A percentile compares a stretch with the other conserved stretches of the same genome.
These are phyloP conservation scores for Nitzschia sp. DNA, from an alignment of 108 stramenopile species.

Conservation along the genomic window DNA sequence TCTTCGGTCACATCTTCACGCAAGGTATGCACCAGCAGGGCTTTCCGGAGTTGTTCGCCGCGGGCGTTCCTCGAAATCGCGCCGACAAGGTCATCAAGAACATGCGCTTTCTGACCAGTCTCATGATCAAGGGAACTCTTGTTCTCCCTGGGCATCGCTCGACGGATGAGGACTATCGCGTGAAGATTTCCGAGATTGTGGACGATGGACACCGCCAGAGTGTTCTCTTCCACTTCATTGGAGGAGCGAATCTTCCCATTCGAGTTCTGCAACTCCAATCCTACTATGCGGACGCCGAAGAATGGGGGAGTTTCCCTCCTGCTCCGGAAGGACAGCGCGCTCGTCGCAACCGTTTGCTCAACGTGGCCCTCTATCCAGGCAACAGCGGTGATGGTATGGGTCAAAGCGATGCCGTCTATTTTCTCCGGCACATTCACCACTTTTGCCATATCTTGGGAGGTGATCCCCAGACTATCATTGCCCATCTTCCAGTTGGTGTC, in stretches of 20 bases:
- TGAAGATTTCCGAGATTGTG: neutral
- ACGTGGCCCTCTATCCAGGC: neutral
- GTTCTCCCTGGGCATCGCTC: neutral
- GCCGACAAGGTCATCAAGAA: neutral
- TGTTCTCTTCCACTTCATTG: neutral
- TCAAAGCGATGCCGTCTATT: neutral
- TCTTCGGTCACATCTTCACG: neutral
- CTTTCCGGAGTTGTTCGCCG: neutral
- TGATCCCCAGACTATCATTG: neutral
- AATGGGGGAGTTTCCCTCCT: slow-evolving; percentile 2
- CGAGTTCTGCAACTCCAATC: neutral
- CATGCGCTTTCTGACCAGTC: neutral
- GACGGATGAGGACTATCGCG: slow-evolving; percentile 1
- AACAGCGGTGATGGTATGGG: neutral
- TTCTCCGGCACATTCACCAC: neutral
- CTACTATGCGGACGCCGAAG: neutral
- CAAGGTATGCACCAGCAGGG: neutral
- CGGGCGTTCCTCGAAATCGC: neutral
- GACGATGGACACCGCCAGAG: neutral
- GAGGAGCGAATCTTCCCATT: neutral
- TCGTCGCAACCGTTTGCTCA: neutral
- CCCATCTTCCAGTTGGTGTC: too few relatives aligned
- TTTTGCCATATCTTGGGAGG: neutral
- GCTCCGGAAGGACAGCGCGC: neutral
- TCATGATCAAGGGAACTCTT: neutral